Evolutionary conservation across 2,329 filamentous ascomycete genomes (phyloP).

Genomic region (Coniochaeta hoffmannii): DNA sequence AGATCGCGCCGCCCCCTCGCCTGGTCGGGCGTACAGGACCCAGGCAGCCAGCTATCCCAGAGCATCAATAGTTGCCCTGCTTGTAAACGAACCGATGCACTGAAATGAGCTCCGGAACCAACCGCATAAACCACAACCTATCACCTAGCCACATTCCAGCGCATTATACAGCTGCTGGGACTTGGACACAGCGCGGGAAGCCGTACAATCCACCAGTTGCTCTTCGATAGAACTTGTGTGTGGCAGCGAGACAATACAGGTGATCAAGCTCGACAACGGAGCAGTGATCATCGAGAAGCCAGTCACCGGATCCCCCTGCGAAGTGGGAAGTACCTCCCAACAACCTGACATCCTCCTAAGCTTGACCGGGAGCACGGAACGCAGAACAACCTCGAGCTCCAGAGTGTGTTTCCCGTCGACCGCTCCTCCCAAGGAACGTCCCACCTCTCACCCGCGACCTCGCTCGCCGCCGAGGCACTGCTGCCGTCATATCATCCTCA

Average conservation of each 20-base stretch:
- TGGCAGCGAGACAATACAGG: slow-evolving; percentile 4
- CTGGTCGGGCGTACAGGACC: too few species aligned
- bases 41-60: too few species aligned
- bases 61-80: too few species aligned
- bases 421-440: background rate
- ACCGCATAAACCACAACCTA: too few species aligned
- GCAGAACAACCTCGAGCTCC: background rate
- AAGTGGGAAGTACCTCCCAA: slow-evolving; percentile 4
- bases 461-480: background rate
- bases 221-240: slow-evolving; percentile 6
- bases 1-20: too few species aligned
- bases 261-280: slow-evolving; percentile 6
- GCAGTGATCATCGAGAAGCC: background rate
- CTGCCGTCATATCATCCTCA: background rate
- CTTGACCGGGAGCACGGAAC: background rate
- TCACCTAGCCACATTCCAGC: too few species aligned
- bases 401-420: background rate
- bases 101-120: too few species aligned
- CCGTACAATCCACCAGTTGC: slow-evolving; percentile 5
- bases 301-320: background rate
- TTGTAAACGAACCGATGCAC: too few species aligned
- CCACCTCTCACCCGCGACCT: background rate
- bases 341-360: background rate
- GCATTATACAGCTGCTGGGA: too few species aligned
- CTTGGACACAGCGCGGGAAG: background rate